These are phyloP conservation scores for Hemisphaericaspora subhashii DNA, from an alignment of 1,139 yeast genomes.

Conservation along the genomic window DNA sequence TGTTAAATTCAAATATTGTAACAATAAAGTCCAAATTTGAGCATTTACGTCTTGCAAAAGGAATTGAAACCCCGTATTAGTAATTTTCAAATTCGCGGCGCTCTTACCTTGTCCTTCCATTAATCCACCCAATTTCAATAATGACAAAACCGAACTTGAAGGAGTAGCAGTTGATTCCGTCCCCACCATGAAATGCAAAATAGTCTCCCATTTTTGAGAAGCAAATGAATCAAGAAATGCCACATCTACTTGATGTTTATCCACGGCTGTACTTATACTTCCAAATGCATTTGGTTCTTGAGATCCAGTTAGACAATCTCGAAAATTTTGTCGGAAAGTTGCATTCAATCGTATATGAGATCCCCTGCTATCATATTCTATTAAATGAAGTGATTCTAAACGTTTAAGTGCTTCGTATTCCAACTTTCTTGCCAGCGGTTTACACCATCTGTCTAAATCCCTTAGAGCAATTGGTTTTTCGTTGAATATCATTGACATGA, in stretches of 20 bases:
- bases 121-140: slow-evolving; percentile 73
- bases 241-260: slow-evolving; percentile 53
- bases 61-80: slow-evolving; percentile 92
- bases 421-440: slow-evolving; percentile 50
- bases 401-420: slow-evolving; percentile 81
- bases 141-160: slow-evolving; percentile 63
- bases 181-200: slow-evolving; percentile 96
- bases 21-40: slow-evolving; percentile 88
- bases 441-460: slow-evolving; percentile 77
- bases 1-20: slow-evolving; percentile 85
- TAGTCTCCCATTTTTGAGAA: slow-evolving; percentile 87
- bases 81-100: slow-evolving; percentile 60
- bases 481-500: slow-evolving; percentile 83
- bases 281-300: slow-evolving; percentile 50
- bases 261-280: slow-evolving; percentile 31
- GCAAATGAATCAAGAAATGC: slow-evolving; percentile 79
- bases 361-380: slow-evolving; percentile 62
- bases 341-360: slow-evolving; percentile 63
- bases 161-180: slow-evolving; percentile 69
- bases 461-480: slow-evolving; percentile 69
- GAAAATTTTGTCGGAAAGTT: slow-evolving; percentile 71
- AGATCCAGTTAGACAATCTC: slow-evolving; percentile 84
- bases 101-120: slow-evolving; percentile 60
- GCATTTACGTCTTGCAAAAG: slow-evolving; percentile 88
- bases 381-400: slow-evolving; percentile 70